Conservation (phyloP, 108 stramenopile species). For the Poteriospumella lacustris region DNA sequence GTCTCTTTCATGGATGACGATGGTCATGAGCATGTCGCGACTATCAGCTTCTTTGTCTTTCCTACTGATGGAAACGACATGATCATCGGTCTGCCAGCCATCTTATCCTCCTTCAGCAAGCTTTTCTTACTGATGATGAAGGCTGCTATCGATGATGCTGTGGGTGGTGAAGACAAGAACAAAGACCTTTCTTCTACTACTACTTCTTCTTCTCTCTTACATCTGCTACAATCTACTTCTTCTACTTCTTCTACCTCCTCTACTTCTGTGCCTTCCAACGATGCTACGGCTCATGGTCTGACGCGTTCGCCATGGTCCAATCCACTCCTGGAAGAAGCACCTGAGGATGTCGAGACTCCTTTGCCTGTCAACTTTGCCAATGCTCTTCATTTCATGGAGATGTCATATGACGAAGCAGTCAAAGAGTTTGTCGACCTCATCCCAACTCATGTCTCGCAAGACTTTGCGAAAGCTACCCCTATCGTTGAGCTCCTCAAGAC, state of each 20-base stretch:
- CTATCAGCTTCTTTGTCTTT: slow-evolving; percentile 14
- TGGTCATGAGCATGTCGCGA: neutral
- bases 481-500: neutral
- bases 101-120: neutral
- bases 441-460: neutral
- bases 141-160: neutral
- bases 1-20: slow-evolving; percentile 4
- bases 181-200: neutral
- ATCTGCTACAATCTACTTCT: neutral
- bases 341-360: neutral
- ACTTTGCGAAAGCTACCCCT: neutral
- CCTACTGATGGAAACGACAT: slow-evolving; percentile 2
- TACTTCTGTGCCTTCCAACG: neutral
- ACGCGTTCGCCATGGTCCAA: neutral
- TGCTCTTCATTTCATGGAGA: neutral
- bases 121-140: neutral
- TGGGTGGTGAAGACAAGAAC: neutral
- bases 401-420: neutral
- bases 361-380: neutral
- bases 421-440: neutral
- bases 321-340: neutral
- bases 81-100: neutral
- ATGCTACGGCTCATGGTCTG: neutral
- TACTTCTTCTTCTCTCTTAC: neutral
- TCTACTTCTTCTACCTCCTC: neutral